These are phyloP conservation scores for Rubia yunnanensis DNA, from an alignment of 257 asterid species.

Conservation along the genomic window DNA sequence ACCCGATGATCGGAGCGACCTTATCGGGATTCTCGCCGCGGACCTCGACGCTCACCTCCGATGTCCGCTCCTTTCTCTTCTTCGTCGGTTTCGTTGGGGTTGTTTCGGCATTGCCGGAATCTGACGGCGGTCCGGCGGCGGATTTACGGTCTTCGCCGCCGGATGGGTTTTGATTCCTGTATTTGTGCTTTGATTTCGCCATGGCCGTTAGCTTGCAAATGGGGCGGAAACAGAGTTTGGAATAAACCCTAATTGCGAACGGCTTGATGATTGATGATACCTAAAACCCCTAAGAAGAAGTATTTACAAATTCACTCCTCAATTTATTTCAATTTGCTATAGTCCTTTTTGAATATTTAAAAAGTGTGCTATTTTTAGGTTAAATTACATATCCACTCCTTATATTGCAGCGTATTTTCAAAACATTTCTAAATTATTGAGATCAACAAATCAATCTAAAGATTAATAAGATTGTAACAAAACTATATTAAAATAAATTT, in stretches of 20 bases:
- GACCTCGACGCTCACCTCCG: slow-evolving; percentile 27
- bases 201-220: slow-evolving; percentile 10
- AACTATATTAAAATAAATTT: no score
- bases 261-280: background rate
- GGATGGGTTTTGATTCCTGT: background rate
- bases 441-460: no score
- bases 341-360: background rate
- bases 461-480: no score
- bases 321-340: background rate
- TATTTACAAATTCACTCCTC: background rate
- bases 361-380: no score
- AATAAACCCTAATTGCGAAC: background rate
- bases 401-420: no score
- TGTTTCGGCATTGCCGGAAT: background rate
- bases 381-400: no score
- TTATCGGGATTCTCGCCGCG: slow-evolving; percentile 32
- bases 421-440: no score
- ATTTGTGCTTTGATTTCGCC: slow-evolving; percentile 30
- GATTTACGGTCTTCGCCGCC: background rate
- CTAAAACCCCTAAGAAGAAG: background rate
- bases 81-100: background rate
- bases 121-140: slow-evolving; percentile 7
- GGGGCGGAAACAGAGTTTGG: background rate
- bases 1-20: slow-evolving; percentile 51
- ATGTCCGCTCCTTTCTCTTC: background rate